Conservation (phyloP, 2,329 filamentous ascomycete genomes). For the Dactylella cylindrospora region DNA sequence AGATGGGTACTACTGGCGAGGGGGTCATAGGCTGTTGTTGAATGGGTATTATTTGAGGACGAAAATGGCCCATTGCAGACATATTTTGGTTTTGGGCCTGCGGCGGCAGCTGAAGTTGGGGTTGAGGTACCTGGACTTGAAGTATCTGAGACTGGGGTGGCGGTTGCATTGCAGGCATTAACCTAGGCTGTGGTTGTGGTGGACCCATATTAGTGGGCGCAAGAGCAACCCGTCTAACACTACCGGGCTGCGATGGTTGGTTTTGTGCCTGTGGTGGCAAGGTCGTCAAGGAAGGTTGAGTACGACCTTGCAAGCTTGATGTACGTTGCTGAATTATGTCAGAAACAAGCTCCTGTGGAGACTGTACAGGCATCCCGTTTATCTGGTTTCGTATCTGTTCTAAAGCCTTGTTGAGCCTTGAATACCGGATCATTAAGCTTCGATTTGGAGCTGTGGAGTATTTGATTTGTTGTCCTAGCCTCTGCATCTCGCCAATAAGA, state of each 20-base stretch:
- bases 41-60: not conserved
- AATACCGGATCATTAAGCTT: constrained; percentile 19
- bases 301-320: too few species aligned
- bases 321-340: constrained; percentile 18
- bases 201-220: too few species aligned
- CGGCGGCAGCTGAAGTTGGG: not conserved
- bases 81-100: not conserved
- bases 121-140: not conserved
- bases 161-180: constrained; percentile 9
- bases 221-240: too few species aligned
- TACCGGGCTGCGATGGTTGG: too few species aligned
- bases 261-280: too few species aligned
- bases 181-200: constrained; percentile 6
- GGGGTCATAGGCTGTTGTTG: too few species aligned
- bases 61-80: constrained; percentile 7
- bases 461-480: constrained; percentile 32
- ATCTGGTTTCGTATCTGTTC: constrained; percentile 27
- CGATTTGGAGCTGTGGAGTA: constrained; percentile 15
- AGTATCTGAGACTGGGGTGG: constrained; percentile 5
- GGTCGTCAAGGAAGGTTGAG: too few species aligned
- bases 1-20: too few species aligned
- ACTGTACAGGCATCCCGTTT: constrained; percentile 12
- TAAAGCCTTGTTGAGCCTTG: constrained; percentile 22
- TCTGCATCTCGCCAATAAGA: constrained; percentile 21
- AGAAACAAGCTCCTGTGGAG: constrained; percentile 21